A percentile compares a stretch with the other conserved stretches of the same genome.
Evolutionary conservation across 345 rosid species (phyloP).

Genomic region (Melaleuca alternifolia): DNA sequence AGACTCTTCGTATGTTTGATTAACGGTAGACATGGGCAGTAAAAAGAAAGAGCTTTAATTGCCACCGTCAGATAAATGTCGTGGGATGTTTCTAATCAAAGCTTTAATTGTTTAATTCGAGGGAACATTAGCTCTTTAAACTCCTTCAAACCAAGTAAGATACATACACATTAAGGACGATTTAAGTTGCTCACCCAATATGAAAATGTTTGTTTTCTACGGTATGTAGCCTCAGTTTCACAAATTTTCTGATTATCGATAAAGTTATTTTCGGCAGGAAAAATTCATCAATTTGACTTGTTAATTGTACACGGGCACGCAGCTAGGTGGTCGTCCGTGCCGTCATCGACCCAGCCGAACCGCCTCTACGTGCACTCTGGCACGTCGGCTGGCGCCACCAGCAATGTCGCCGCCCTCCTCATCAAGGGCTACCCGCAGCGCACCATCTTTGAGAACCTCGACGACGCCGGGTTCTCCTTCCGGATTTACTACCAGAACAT

Average conservation of each 20-base stretch:
- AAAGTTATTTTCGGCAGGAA: too few relatives aligned
- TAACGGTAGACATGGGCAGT: not conserved
- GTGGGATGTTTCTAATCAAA: not conserved
- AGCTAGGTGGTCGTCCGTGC: constrained; percentile 86
- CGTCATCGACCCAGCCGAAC: constrained; percentile 86
- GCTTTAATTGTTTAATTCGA: too few relatives aligned
- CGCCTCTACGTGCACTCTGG: constrained; percentile 73
- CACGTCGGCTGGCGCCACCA: constrained; percentile 77
- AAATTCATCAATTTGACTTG: not conserved
- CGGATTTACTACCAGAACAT: constrained; percentile 83
- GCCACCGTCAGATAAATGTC: not conserved
- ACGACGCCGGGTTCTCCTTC: constrained; percentile 44
- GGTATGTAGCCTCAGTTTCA: too few relatives aligned
- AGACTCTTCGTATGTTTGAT: not conserved
- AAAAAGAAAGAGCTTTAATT: not conserved
- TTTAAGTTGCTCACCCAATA: too few relatives aligned
- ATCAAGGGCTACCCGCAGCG: constrained; percentile 69
- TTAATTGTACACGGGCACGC: not conserved
- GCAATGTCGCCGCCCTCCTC: constrained; percentile 53
- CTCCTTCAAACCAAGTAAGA: too few relatives aligned
- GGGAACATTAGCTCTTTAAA: too few relatives aligned
- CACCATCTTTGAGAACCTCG: constrained; percentile 71
- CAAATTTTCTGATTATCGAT: too few relatives aligned
- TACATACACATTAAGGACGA: too few relatives aligned
- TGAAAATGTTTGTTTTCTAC: too few relatives aligned